Evolutionary conservation across 2,329 filamentous ascomycete species (phyloP).

Genomic region (Chaetomiaceae sp.): DNA sequence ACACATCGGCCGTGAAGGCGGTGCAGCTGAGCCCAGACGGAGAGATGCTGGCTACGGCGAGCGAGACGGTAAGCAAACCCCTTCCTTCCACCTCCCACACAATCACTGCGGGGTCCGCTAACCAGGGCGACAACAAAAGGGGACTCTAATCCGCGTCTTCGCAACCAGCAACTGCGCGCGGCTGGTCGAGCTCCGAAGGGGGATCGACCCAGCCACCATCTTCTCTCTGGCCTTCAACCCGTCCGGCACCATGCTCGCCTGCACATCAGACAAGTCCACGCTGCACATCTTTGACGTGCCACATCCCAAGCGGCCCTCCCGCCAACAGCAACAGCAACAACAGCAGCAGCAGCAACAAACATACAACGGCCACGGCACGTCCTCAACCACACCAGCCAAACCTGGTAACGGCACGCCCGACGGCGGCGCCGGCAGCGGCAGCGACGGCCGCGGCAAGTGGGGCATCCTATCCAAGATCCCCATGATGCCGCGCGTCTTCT

Average conservation of each 20-base stretch:
- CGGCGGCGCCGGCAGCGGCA: constrained; percentile 26
- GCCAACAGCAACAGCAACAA: constrained; percentile 16
- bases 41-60: constrained; percentile 79
- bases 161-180: constrained; percentile 74
- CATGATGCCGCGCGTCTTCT: constrained; percentile 79
- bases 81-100: neutral
- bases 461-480: constrained; percentile 79
- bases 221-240: constrained; percentile 87
- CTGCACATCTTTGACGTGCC: constrained; percentile 90
- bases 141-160: constrained; percentile 84
- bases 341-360: constrained; percentile 16
- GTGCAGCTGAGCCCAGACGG: constrained; percentile 77
- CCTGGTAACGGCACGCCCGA: neutral
- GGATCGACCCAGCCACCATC: constrained; percentile 81
- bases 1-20: constrained; percentile 72
- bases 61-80: constrained; percentile 57
- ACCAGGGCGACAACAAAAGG: constrained; percentile 40
- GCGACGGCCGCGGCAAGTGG: constrained; percentile 68
- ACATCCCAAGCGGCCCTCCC: constrained; percentile 41
- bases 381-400: neutral
- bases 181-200: constrained; percentile 78
- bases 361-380: constrained; percentile 16
- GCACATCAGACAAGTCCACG: constrained; percentile 94
- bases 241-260: constrained; percentile 72
- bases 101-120: too few relatives aligned